Conservation (phyloP, 768 basidiomycete species). For the Clitopilus passeckerianus region DNA sequence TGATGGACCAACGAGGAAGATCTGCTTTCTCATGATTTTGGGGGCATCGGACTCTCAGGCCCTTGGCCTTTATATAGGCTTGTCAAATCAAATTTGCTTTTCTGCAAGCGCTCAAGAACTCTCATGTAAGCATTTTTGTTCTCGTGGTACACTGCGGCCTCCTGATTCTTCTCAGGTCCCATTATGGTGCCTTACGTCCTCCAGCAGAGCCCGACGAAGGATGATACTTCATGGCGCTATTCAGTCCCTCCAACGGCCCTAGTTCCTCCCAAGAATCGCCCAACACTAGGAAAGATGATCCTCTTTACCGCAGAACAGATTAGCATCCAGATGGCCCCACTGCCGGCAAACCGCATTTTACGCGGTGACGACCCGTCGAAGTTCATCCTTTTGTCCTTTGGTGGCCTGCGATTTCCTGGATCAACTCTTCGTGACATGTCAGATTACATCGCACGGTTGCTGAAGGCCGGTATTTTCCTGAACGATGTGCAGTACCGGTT, state of each 20-base stretch:
- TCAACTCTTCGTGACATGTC: slow-evolving; percentile 38
- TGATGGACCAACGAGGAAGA: slow-evolving; percentile 44
- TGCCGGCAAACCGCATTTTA: slow-evolving; percentile 57
- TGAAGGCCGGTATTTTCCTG: slow-evolving; percentile 50
- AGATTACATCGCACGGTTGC: slow-evolving; percentile 53
- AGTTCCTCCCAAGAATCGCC: slow-evolving; percentile 15
- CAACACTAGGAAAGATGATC: slow-evolving; percentile 42
- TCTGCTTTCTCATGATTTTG: neutral
- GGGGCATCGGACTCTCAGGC: neutral
- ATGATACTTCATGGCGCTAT: slow-evolving; percentile 54
- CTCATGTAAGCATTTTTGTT: neutral
- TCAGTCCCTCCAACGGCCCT: slow-evolving; percentile 25
- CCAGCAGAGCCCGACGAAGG: slow-evolving; percentile 33
- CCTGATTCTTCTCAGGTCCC: slow-evolving; percentile 3
- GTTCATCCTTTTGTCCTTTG: slow-evolving; percentile 53
- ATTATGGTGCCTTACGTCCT: slow-evolving; percentile 33
- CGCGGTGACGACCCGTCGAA: slow-evolving; percentile 50
- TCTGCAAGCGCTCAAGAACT: slow-evolving; percentile 10
- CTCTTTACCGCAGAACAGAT: slow-evolving; percentile 46
- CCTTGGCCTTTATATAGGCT: neutral
- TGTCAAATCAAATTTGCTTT: neutral
- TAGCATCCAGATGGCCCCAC: slow-evolving; percentile 40
- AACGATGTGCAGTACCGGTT: slow-evolving; percentile 62
- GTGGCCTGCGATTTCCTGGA: slow-evolving; percentile 49
- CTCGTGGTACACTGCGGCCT: slow-evolving; percentile 2